Percentiles rank a stretch among this genome's conserved stretches.
Evolutionary conservation across 1,139 yeast genomes (phyloP).

Genomic region (Geotrichum australiense): DNA sequence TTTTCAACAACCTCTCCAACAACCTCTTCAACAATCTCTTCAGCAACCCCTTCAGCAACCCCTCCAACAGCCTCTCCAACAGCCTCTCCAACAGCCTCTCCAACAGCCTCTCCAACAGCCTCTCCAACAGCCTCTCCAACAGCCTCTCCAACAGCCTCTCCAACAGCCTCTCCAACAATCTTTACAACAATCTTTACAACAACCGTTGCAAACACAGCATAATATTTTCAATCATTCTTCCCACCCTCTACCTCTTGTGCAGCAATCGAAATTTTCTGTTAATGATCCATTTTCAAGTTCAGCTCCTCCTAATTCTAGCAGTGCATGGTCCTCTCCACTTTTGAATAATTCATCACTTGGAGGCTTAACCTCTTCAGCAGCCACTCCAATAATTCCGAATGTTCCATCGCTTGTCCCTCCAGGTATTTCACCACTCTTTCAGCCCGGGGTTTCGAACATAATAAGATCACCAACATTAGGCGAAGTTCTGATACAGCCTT

Average conservation of each 20-base stretch:
- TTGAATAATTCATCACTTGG: background rate
- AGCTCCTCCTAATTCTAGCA: background rate
- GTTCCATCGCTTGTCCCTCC: constrained; percentile 4
- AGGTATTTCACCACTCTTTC: constrained; percentile 9
- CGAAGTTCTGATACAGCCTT: constrained; percentile 6
- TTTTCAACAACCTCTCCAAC: too few relatives aligned
- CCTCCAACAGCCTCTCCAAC: too few relatives aligned
- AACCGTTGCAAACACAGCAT: background rate
- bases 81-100: too few relatives aligned
- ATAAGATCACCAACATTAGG: constrained; percentile 12
- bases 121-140: too few relatives aligned
- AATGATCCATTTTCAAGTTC: constrained; percentile 9
- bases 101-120: too few relatives aligned
- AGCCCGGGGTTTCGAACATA: background rate
- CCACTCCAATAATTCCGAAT: constrained; percentile 2
- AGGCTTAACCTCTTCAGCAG: constrained; percentile 3
- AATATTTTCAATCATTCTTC: background rate
- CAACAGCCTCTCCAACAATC: too few relatives aligned
- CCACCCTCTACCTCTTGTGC: constrained; percentile 9
- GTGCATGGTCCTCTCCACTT: constrained; percentile 7
- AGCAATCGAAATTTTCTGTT: constrained; percentile 8
- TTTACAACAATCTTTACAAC: too few relatives aligned
- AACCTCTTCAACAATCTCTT: constrained; percentile 3
- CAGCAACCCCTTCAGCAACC: constrained; percentile 9
- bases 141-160: too few relatives aligned